A percentile compares a stretch with the other conserved stretches of the same genome.
Evolutionary conservation across 352 stramenopile species (phyloP).

Genomic region (Phytophthora europaea): DNA sequence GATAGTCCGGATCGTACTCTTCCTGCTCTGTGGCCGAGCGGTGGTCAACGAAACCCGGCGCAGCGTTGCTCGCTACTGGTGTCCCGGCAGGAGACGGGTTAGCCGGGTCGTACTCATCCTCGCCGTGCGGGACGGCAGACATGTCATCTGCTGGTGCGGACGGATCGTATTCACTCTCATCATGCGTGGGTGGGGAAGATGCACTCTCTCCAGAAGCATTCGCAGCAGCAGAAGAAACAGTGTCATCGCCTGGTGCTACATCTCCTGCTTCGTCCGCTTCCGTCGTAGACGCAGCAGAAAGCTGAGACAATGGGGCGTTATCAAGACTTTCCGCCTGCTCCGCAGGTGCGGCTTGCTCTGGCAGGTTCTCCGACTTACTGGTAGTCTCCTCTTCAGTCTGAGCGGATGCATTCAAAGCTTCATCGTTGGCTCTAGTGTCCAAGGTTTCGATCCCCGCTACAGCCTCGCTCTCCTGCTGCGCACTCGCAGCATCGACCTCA

Average conservation of each 20-base stretch:
- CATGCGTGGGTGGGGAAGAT: slow-evolving; percentile 9
- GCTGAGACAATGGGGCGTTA: neutral
- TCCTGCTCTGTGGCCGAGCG: slow-evolving; percentile 26
- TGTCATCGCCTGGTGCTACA: neutral
- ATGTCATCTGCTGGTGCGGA: neutral
- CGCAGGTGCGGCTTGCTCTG: neutral
- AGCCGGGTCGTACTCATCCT: slow-evolving; percentile 56
- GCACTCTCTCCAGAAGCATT: neutral
- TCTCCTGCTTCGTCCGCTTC: slow-evolving; percentile 11
- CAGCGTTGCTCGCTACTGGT: slow-evolving; percentile 15
- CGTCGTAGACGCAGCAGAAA: neutral
- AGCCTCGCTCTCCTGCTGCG: slow-evolving; percentile 1
- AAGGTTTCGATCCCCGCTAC: neutral
- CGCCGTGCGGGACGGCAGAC: slow-evolving; percentile 34
- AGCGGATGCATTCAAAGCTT: neutral
- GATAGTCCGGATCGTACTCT: slow-evolving; percentile 56
- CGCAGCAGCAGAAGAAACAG: neutral
- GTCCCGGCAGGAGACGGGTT: slow-evolving; percentile 37
- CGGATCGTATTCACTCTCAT: slow-evolving; percentile 39
- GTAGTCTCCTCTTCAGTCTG: neutral
- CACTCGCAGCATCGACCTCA: neutral
- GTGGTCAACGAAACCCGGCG: slow-evolving; percentile 6
- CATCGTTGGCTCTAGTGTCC: neutral
- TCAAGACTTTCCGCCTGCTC: neutral
- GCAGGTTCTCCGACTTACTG: neutral